Evolutionary conservation across 2,329 filamentous ascomycete species (phyloP).

Genomic region (Sporothrix mexicana): DNA sequence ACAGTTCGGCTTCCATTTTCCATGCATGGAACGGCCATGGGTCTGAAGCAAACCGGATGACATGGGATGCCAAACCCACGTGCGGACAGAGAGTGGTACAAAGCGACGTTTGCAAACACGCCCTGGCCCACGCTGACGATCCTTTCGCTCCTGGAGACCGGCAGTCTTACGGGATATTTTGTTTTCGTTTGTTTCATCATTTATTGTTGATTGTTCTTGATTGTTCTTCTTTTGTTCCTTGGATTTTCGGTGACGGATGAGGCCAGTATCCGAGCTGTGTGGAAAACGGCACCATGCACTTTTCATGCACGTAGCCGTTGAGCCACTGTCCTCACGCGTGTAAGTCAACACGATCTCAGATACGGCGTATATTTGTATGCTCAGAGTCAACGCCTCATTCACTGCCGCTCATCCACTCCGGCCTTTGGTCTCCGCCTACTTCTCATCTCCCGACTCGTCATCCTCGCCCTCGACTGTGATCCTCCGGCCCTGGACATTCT

Average conservation of each 20-base stretch:
- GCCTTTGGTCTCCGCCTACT: not conserved
- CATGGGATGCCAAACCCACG: not conserved
- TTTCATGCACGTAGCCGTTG: not conserved
- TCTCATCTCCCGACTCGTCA: conserved; percentile 59
- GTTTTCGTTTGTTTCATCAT: not conserved
- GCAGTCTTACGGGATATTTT: not conserved
- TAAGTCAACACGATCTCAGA: not conserved
- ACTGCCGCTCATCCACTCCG: not conserved
- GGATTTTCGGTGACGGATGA: not conserved
- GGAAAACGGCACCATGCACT: not conserved
- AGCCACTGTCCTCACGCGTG: not conserved
- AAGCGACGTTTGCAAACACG: conserved; percentile 8
- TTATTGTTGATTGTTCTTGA: not conserved
- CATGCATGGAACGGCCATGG: not conserved
- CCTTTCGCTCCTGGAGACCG: not conserved
- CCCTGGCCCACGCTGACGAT: not conserved
- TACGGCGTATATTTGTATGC: too few species aligned
- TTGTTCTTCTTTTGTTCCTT: not conserved
- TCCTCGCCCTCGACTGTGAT: conserved; percentile 75
- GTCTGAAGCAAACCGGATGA: not conserved
- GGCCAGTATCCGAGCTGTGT: not conserved
- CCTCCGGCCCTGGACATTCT: conserved; percentile 74
- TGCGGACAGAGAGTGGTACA: conserved; percentile 4
- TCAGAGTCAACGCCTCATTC: not conserved
- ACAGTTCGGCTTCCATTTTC: not conserved